Evolutionary conservation across 495 filamentous ascomycete species (phyloP).

Genomic region (Hypoxylon crocopeplum): DNA sequence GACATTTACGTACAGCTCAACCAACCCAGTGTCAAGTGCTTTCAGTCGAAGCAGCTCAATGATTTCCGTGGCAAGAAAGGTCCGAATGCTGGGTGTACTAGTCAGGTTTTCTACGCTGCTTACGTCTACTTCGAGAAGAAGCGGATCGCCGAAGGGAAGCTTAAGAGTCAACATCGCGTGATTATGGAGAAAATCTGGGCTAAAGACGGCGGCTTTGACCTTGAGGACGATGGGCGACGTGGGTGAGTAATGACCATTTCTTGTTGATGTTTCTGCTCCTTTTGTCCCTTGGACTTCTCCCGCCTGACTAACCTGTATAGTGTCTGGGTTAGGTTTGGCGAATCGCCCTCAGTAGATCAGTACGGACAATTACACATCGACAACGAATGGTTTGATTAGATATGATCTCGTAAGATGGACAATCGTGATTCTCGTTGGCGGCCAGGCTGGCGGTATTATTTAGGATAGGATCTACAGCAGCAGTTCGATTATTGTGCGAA

Average conservation of each 20-base stretch:
- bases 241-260: constrained; percentile 1
- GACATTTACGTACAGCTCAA: constrained; percentile 49
- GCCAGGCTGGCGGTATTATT: too few species aligned
- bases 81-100: constrained; percentile 49
- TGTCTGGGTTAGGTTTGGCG: neutral
- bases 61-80: constrained; percentile 61
- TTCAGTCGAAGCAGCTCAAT: constrained; percentile 49
- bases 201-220: constrained; percentile 24
- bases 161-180: constrained; percentile 59
- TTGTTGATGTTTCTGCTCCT: too few species aligned
- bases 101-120: constrained; percentile 54
- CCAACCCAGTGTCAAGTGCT: constrained; percentile 22
- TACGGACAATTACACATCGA: constrained; percentile 3
- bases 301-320: neutral
- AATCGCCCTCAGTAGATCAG: neutral
- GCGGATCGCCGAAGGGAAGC: constrained; percentile 60
- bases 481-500: too few species aligned
- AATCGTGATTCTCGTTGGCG: too few species aligned
- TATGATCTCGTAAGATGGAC: too few species aligned
- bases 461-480: too few species aligned
- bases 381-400: too few species aligned
- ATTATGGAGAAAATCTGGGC: constrained; percentile 55
- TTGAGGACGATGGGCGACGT: constrained; percentile 6
- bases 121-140: constrained; percentile 70
- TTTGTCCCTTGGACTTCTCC: too few species aligned